Conservation (phyloP, 1,284 basidiomycete species). For the Cutaneotrichosporon cyanovorans region DNA sequence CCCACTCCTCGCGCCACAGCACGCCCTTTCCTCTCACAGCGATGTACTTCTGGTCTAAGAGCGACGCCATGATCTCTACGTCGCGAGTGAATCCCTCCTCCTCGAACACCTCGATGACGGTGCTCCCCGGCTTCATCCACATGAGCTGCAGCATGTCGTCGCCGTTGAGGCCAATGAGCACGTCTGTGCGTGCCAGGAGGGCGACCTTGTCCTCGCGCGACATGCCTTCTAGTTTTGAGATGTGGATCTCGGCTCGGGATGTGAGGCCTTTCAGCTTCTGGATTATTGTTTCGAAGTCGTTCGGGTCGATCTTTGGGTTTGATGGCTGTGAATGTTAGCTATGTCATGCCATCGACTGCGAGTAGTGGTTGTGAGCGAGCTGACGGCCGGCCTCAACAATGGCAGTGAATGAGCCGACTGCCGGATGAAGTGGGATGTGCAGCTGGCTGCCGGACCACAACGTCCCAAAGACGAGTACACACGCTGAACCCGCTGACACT, state of each 20-base stretch:
- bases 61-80: conserved; percentile 23
- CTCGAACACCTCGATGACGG: conserved; percentile 29
- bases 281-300: conserved; percentile 26
- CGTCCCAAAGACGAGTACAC: too few species aligned
- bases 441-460: too few species aligned
- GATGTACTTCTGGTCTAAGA: conserved; percentile 30
- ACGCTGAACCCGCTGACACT: too few species aligned
- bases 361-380: neutral
- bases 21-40: conserved; percentile 22
- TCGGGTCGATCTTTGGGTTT: conserved; percentile 18
- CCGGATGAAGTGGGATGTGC: too few species aligned
- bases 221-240: conserved; percentile 29
- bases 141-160: conserved; percentile 26
- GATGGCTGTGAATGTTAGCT: too few species aligned
- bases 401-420: too few species aligned
- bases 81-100: conserved; percentile 28
- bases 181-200: conserved; percentile 30
- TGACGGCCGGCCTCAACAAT: too few species aligned
- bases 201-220: conserved; percentile 26
- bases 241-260: conserved; percentile 37
- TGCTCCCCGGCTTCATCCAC: conserved; percentile 32
- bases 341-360: neutral
- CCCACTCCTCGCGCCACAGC: conserved; percentile 4
- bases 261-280: conserved; percentile 31
- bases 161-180: conserved; percentile 31